Conservation (phyloP, 208 protist genomes). For the Leishmania tropica region DNA sequence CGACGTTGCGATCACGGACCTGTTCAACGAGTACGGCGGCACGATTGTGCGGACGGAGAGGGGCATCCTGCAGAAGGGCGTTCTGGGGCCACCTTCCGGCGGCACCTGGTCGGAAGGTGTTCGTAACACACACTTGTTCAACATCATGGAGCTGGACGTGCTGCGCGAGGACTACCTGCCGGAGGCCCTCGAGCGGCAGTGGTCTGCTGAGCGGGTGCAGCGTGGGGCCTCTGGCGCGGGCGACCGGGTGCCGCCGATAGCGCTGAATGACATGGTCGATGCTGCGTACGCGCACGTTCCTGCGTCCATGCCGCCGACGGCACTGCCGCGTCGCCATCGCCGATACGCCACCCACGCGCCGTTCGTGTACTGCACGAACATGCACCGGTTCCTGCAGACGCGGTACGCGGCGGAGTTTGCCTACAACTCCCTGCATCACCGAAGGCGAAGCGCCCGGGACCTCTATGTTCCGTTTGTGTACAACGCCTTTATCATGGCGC, state of each 20-base stretch:
- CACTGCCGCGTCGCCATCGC: slow-evolving; percentile 15
- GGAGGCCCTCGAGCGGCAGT: slow-evolving; percentile 45
- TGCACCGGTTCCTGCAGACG: slow-evolving; percentile 44
- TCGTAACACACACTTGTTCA: slow-evolving; percentile 31
- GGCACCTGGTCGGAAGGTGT: too few species aligned
- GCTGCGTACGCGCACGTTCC: too few species aligned
- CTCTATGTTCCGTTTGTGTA: slow-evolving; percentile 64
- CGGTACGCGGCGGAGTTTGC: slow-evolving; percentile 51
- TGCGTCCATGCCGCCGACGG: too few species aligned
- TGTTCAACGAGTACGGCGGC: slow-evolving; percentile 67
- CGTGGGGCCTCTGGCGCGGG: slow-evolving; percentile 40
- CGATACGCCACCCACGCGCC: slow-evolving; percentile 62
- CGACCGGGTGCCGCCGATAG: slow-evolving; percentile 5
- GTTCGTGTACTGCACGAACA: slow-evolving; percentile 68
- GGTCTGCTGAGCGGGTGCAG: slow-evolving; percentile 74
- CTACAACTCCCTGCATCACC: slow-evolving; percentile 20
- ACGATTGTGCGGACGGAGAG: slow-evolving; percentile 54
- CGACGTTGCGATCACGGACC: slow-evolving; percentile 50
- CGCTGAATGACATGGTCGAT: neutral
- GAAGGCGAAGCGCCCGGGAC: slow-evolving; percentile 30
- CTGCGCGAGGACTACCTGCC: slow-evolving; percentile 25
- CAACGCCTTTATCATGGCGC: slow-evolving; percentile 60
- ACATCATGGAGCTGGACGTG: slow-evolving; percentile 43
- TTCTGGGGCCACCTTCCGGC: slow-evolving; percentile 88
- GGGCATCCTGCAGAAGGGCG: slow-evolving; percentile 25